phyloP scores from a whole-genome alignment of 257 asterid species.

The Fraxinus quadrangulata region DNA sequence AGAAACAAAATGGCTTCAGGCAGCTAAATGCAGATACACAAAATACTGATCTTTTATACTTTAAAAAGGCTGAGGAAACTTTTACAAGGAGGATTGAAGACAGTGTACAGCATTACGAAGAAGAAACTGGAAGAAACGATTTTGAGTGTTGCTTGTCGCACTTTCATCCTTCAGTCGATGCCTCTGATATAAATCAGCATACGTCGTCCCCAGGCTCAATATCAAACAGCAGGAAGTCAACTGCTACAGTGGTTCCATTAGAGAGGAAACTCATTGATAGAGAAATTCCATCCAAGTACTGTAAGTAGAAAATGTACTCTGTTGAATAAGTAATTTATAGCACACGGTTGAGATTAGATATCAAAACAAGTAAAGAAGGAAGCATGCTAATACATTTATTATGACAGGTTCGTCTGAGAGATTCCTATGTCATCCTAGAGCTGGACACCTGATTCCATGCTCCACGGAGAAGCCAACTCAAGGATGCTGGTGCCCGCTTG shows the following conservation, averaged over 20 bases:
- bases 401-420: constrained; percentile 49
- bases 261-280: constrained; percentile 30
- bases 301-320: constrained; percentile 36
- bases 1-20: neutral
- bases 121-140: constrained; percentile 16
- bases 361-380: neutral
- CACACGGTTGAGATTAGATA: neutral
- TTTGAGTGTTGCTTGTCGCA: constrained; percentile 15
- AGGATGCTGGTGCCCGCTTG: constrained; percentile 61
- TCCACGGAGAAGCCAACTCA: constrained; percentile 44
- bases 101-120: neutral
- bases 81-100: constrained; percentile 20
- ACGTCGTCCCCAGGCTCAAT: constrained; percentile 25
- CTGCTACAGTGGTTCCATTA: constrained; percentile 30
- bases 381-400: neutral
- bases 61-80: constrained; percentile 24
- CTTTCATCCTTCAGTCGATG: constrained; percentile 15
- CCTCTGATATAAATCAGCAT: constrained; percentile 18
- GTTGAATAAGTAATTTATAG: neutral
- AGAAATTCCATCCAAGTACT: constrained; percentile 31
- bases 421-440: constrained; percentile 49
- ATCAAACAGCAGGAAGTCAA: constrained; percentile 32
- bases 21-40: constrained; percentile 18
- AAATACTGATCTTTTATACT: constrained; percentile 1
- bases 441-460: constrained; percentile 53